A percentile compares a stretch with the other conserved stretches of the same genome.
Evolutionary conservation across 2,329 filamentous ascomycete genomes (phyloP).

Genomic region (Pseudopyricularia cyperi): DNA sequence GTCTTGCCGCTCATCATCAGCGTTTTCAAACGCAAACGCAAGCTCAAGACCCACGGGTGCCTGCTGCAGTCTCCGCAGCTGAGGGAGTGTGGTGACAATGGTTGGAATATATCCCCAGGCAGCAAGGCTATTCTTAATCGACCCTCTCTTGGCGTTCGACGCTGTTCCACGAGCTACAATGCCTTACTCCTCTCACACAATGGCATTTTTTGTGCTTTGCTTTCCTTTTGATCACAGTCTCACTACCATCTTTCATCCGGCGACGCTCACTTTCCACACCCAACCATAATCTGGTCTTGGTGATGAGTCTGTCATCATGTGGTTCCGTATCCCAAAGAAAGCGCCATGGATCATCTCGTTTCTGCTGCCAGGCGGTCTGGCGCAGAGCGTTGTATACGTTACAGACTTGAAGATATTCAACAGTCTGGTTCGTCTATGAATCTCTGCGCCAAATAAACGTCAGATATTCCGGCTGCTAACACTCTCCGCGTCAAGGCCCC

Average conservation of each 20-base stretch:
- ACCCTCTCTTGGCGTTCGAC: not conserved
- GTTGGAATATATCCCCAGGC: not conserved
- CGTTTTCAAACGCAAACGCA: not conserved
- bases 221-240: too few relatives aligned
- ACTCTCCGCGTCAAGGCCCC: slow-evolving; percentile 24
- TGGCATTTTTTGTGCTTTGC: too few relatives aligned
- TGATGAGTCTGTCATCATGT: not conserved
- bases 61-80: not conserved
- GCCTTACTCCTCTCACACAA: not conserved
- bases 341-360: not conserved
- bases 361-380: not conserved
- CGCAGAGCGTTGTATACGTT: slow-evolving; percentile 22
- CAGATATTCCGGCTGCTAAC: not conserved
- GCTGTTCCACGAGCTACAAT: not conserved
- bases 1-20: not conserved
- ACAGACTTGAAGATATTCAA: slow-evolving; percentile 29
- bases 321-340: not conserved
- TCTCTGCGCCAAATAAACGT: not conserved
- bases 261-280: too few relatives aligned
- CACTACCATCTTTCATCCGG: too few relatives aligned
- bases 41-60: not conserved
- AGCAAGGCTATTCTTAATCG: not conserved
- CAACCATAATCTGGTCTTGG: too few relatives aligned
- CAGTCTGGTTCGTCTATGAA: slow-evolving; percentile 20
- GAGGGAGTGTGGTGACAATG: not conserved